Base-by-base conservation (phyloP, 768 basidiomycete genomes). In the Auriscalpium vulgare region DNA sequence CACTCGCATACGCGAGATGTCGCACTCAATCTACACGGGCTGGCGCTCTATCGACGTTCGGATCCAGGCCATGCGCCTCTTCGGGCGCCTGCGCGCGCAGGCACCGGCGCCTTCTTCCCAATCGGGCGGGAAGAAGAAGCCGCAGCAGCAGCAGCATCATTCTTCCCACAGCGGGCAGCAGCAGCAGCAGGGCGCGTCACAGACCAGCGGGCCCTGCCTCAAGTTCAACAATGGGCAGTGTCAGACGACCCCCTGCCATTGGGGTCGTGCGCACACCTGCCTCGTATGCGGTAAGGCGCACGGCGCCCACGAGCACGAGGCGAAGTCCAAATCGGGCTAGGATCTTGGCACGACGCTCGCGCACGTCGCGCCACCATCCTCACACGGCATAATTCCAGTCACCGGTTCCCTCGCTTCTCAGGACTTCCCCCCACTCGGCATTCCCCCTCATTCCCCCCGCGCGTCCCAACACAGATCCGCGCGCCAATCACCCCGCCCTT, bases 401-500 rank as follows among this genome's bases (percentile, higher is more conserved):
- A n/a, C 50, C 40, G 40, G 40, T 43, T 4, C 40, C 10, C 4
- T 11, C 40, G 40, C n/a, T 1, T 11, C 40, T 10, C 11, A 51
- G 14, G 17, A 8, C 1, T 51, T 51, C 50, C 5, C 35, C 13
- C 50, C 50, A 1, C 19, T 34, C 17, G 17, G 35, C 35, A 34
- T 37, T 34, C 61, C n/a, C n/a, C n/a, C n/a, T n/a, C n/a, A n/a
- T n/a, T n/a, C n/a, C 61, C 1, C 61, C 56, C 3, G 34, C 23
- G 13, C 51, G 56, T 21, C 62, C 56, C 9, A 60, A 63, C 46
- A 54, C 59, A 8, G 62, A 58, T 16, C 54, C 57, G 6, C 59
- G 62, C 6, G 51, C 36, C 52, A 63, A 63, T 17, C 49, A 49
- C n/a, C 59, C 47, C 35, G 45, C 17, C 36, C 38, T 46, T 47